Conservation (phyloP, 805 yeast species). For the Metschnikowia bowlesiae region DNA sequence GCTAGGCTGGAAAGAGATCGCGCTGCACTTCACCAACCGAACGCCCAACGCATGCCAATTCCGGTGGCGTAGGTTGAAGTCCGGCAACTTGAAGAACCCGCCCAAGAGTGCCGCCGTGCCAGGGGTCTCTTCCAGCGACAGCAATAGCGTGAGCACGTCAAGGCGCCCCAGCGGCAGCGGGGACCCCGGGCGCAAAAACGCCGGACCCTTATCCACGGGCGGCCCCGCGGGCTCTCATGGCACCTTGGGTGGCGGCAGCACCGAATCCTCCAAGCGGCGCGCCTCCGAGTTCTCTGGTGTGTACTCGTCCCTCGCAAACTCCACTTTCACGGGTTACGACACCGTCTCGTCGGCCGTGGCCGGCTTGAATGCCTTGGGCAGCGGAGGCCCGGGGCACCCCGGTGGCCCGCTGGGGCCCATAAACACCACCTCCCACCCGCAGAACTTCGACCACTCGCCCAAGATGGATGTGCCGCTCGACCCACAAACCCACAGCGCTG, state of each 20-base stretch:
- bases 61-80: constrained; percentile 71
- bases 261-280: constrained; percentile 7
- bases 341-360: constrained; percentile 40
- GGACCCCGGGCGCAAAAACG: constrained; percentile 4
- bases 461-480: constrained; percentile 27
- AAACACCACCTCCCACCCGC: constrained; percentile 18
- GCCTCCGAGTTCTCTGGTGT: constrained; percentile 18
- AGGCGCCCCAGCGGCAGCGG: constrained; percentile 6
- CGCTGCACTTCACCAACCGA: constrained; percentile 70
- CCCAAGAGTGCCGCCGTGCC: constrained; percentile 31
- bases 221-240: not conserved
- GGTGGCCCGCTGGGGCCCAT: constrained; percentile 9
- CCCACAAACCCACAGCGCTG: constrained; percentile 27
- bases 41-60: constrained; percentile 89
- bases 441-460: constrained; percentile 24
- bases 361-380: constrained; percentile 39
- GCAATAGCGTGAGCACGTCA: not conserved
- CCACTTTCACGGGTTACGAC: constrained; percentile 40
- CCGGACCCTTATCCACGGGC: not conserved
- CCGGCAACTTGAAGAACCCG: constrained; percentile 34
- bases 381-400: constrained; percentile 8
- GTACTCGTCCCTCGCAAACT: constrained; percentile 32
- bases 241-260: not conserved
- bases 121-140: constrained; percentile 5
- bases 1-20: constrained; percentile 86